Conservation (phyloP, 345 rosid species). For the Odontarrhena argentea region DNA sequence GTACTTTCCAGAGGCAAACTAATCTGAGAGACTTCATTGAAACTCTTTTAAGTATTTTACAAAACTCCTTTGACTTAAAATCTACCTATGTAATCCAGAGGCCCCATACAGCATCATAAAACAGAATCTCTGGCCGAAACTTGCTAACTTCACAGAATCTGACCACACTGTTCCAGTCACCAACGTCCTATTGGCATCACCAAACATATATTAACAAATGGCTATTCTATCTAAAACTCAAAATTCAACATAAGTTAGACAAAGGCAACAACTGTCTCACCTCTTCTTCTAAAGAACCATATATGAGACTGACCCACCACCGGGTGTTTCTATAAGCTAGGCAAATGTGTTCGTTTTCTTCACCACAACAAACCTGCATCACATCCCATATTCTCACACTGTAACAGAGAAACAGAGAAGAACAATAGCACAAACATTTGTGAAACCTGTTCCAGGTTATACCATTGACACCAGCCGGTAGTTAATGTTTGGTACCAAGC, state of each 20-base stretch:
- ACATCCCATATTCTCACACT: neutral
- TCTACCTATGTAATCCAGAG: too few species aligned
- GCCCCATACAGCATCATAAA: slow-evolving; percentile 15
- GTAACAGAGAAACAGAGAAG: neutral
- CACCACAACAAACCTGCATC: slow-evolving; percentile 33
- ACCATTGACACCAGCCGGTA: slow-evolving; percentile 31
- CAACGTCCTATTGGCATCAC: slow-evolving; percentile 29
- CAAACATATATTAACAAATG: neutral
- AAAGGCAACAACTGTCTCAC: slow-evolving; percentile 9
- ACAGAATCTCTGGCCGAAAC: slow-evolving; percentile 32
- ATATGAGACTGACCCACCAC: slow-evolving; percentile 32
- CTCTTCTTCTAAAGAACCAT: slow-evolving; percentile 19
- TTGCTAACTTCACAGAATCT: slow-evolving; percentile 19
- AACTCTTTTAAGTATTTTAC: too few species aligned
- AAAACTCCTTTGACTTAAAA: too few species aligned
- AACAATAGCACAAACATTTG: neutral
- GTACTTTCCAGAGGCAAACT: too few species aligned
- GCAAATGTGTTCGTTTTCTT: slow-evolving; percentile 24
- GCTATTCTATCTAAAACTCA: neutral
- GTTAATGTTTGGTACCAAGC: slow-evolving; percentile 8
- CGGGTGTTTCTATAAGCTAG: slow-evolving; percentile 17
- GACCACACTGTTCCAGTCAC: slow-evolving; percentile 25
- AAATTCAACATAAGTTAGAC: slow-evolving; percentile 6
- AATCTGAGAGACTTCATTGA: too few species aligned
- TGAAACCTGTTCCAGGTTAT: slow-evolving; percentile 5